phyloP scores from a whole-genome alignment of 2,329 filamentous ascomycete species.

The Phialophora expanda region DNA sequence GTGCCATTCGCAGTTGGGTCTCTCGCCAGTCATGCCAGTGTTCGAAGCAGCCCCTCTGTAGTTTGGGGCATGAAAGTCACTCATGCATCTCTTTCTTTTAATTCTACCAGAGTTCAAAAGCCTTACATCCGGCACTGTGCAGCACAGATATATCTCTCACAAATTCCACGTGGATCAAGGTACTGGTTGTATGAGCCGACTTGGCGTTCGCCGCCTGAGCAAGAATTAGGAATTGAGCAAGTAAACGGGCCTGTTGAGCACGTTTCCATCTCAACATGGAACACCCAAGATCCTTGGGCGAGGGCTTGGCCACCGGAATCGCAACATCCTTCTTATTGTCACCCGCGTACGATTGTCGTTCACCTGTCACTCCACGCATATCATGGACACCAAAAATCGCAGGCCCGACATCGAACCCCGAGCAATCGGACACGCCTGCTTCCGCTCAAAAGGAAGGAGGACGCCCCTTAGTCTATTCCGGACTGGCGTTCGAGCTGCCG shows the following conservation, averaged over 20 bases:
- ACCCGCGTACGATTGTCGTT: slow-evolving; percentile 14
- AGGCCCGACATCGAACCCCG: background rate
- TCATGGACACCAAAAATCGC: slow-evolving; percentile 15
- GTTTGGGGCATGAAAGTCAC: background rate
- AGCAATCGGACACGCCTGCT: background rate
- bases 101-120: background rate
- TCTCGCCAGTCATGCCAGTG: background rate
- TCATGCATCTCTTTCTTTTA: background rate
- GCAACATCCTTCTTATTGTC: slow-evolving; percentile 21
- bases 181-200: slow-evolving; percentile 8
- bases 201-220: slow-evolving; percentile 9
- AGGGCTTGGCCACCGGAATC: slow-evolving; percentile 16
- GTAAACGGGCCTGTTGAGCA: slow-evolving; percentile 11
- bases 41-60: background rate
- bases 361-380: slow-evolving; percentile 24
- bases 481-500: background rate
- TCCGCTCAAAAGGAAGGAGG: background rate
- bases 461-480: background rate
- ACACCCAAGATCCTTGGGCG: slow-evolving; percentile 24
- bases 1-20: background rate
- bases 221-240: slow-evolving; percentile 22
- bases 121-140: background rate
- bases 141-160: background rate
- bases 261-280: slow-evolving; percentile 20
- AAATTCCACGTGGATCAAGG: background rate